These are phyloP conservation scores for Ogataea neopini DNA, from an alignment of 805 yeast species.

Conservation along the genomic window DNA sequence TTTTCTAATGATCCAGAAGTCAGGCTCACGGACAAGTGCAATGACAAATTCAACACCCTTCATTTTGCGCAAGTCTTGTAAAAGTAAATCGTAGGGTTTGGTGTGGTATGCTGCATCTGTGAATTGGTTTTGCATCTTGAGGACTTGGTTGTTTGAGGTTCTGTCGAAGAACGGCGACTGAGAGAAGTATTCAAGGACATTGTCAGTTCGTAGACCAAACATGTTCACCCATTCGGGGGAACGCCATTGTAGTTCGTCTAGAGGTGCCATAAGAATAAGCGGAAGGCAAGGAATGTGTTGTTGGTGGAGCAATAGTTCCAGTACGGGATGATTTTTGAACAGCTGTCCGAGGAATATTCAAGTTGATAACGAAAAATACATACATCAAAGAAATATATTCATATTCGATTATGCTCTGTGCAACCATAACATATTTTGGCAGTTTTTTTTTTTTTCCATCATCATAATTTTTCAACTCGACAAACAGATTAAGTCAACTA, in stretches of 20 bases:
- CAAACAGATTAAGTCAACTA: too few species aligned
- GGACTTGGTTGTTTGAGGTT: conserved; percentile 89
- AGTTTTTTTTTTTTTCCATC: too few species aligned
- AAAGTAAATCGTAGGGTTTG: conserved; percentile 32
- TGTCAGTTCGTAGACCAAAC: conserved; percentile 82
- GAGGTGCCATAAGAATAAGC: conserved; percentile 34
- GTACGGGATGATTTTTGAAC: too few species aligned
- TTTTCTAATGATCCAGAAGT: conserved; percentile 87
- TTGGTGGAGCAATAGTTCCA: too few species aligned
- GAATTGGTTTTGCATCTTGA: conserved; percentile 94
- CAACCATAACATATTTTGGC: too few species aligned
- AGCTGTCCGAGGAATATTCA: too few species aligned
- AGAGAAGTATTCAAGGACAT: conserved; percentile 89
- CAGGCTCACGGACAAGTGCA: conserved; percentile 78
- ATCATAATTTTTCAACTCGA: too few species aligned
- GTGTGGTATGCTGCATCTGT: conserved; percentile 46
- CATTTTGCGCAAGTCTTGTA: conserved; percentile 67
- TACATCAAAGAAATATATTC: too few species aligned
- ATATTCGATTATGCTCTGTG: too few species aligned
- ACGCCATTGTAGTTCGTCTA: conserved; percentile 95
- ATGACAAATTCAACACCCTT: conserved; percentile 84
- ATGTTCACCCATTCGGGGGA: conserved; percentile 97
- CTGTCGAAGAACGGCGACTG: conserved; percentile 95
- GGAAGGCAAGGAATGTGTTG: too few species aligned
- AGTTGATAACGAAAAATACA: too few species aligned